phyloP scores from a whole-genome alignment of 2,329 filamentous ascomycete species.

The Pestalotiopsis sp. region DNA sequence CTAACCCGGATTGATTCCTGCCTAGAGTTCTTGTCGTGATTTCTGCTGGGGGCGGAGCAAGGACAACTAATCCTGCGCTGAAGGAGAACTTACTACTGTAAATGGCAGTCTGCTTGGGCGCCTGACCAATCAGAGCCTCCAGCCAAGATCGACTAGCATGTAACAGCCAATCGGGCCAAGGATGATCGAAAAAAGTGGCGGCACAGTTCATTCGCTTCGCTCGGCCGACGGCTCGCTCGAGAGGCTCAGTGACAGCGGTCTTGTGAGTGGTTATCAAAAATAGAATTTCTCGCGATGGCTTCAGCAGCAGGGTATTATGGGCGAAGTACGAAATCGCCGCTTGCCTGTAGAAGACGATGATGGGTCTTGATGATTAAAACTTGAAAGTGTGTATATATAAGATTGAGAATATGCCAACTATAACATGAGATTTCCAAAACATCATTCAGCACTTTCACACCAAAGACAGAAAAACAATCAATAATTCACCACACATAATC shows the following conservation, averaged over 20 bases:
- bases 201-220: not conserved
- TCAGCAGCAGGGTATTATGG: not conserved
- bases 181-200: not conserved
- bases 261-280: not conserved
- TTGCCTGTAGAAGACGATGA: not conserved
- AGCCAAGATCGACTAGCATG: not conserved
- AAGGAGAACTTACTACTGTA: not conserved
- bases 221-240: not conserved
- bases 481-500: not conserved
- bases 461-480: not conserved
- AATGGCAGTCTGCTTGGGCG: not conserved
- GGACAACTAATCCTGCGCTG: not conserved
- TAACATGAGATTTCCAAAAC: not conserved
- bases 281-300: not conserved
- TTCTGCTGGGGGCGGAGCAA: not conserved
- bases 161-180: not conserved
- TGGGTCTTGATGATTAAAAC: not conserved
- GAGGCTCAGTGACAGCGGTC: not conserved
- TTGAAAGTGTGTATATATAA: constrained; percentile 2
- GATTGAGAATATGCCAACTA: not conserved
- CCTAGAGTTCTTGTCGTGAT: not conserved
- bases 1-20: not conserved
- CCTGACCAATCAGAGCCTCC: not conserved
- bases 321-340: not conserved
- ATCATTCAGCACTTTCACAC: not conserved